Evolutionary conservation across 441 rosid genomes (phyloP), one percentile per base, ranked within the genome.

Genomic region (Omphalea diandra): DNA sequence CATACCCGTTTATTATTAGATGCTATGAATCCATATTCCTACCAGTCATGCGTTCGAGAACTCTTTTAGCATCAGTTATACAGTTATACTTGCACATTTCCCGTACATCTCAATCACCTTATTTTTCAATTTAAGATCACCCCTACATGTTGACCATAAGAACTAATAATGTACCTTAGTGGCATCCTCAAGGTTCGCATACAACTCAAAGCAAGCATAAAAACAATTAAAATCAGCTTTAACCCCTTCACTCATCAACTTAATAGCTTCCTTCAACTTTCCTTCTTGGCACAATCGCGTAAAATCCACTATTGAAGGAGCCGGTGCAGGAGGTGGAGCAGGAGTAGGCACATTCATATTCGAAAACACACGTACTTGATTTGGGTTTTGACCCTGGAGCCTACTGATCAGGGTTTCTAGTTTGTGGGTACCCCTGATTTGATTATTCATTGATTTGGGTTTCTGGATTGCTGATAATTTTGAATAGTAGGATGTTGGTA

Each of bases 161-260:
- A 94, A 90, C 74, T 80, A 91, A 81, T 91, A 95, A 59, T 91
- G 97, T 18, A 90, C 90, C 79, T 87, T 94, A 79, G 88, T 94
- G 0, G 96, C 89, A 77, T 87, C 85, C 81, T 90, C 98, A n/a
- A 82, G 86, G 50, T 70, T 83, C 46, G 74, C 77, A 65, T 91
- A 88, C 60, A 78, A 73, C 47, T 80, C 89, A 46, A 94, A 88
- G 77, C 91, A 77, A 33, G 49, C 29, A 50, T 60, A 33, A 62
- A 94, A 90, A 66, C 93, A 87, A 50, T 79, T 72, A 31, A 75
- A 85, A 76, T 91, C 84, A 14, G 91, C 90, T 70, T 84, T 77
- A 65, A 87, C 89, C 64, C 96, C 97, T 35, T 85, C 86, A 58
- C 81, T 86, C 87, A 91, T 82, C 79, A 90, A 71, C 36, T 86